phyloP scores from a whole-genome alignment of 2,329 filamentous ascomycete genomes.

The Colletotrichum sp. region DNA sequence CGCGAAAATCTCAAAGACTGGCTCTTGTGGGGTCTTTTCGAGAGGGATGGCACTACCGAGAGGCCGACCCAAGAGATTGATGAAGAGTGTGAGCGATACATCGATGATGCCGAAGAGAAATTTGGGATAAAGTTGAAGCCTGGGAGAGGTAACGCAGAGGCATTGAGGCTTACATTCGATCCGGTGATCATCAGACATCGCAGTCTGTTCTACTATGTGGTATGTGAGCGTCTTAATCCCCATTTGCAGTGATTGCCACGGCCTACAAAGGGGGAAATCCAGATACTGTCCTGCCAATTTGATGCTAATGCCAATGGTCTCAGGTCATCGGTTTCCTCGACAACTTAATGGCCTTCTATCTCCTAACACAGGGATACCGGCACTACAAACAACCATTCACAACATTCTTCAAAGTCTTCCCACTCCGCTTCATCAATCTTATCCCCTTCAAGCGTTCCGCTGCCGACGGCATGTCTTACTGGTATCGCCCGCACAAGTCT shows the following conservation, averaged over 20 bases:
- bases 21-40: slow-evolving; percentile 63
- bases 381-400: slow-evolving; percentile 55
- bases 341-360: slow-evolving; percentile 33
- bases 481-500: slow-evolving; percentile 65
- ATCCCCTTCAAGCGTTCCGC: slow-evolving; percentile 50
- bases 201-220: slow-evolving; percentile 62
- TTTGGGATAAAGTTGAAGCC: slow-evolving; percentile 53
- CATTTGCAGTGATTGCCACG: background rate
- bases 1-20: slow-evolving; percentile 66
- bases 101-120: slow-evolving; percentile 53
- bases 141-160: slow-evolving; percentile 57
- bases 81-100: slow-evolving; percentile 61
- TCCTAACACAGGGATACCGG: slow-evolving; percentile 36
- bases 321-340: slow-evolving; percentile 54
- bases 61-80: slow-evolving; percentile 46
- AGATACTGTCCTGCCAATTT: background rate
- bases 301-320: background rate
- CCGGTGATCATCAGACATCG: slow-evolving; percentile 60
- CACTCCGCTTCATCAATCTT: slow-evolving; percentile 55
- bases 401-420: slow-evolving; percentile 52
- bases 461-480: slow-evolving; percentile 58
- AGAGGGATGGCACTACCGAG: slow-evolving; percentile 40
- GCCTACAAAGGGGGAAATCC: background rate
- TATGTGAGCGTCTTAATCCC: slow-evolving; percentile 33
- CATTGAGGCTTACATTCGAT: slow-evolving; percentile 62